phyloP scores from a whole-genome alignment of 305 asterid genomes.

The Fraxinus platypoda region DNA sequence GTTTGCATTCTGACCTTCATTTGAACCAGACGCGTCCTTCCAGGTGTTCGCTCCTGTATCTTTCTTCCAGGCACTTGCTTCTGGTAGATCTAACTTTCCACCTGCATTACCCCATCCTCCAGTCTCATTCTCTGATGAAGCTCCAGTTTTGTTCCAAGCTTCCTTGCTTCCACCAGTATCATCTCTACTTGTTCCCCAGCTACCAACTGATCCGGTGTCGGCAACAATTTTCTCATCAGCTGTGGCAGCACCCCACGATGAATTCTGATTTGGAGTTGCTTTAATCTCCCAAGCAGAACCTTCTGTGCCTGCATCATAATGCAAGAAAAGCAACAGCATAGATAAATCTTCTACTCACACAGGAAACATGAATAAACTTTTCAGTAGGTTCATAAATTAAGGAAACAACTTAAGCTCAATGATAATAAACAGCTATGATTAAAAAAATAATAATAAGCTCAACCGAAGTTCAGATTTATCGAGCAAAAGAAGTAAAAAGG shows the following conservation, averaged over 20 bases:
- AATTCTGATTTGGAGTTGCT: conserved; percentile 40
- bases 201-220: conserved; percentile 36
- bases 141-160: conserved; percentile 55
- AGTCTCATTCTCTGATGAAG: conserved; percentile 38
- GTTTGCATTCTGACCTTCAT: conserved; percentile 29
- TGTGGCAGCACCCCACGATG: conserved; percentile 74
- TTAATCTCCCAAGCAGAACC: conserved; percentile 62
- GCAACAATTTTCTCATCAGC: conserved; percentile 33
- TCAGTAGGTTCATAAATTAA: neutral
- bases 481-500: conserved; percentile 13
- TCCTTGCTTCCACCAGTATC: conserved; percentile 46
- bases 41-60: conserved; percentile 21
- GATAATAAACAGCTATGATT: neutral
- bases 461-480: neutral
- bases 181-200: conserved; percentile 52
- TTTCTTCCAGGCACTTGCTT: conserved; percentile 39
- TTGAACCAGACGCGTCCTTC: conserved; percentile 12
- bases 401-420: neutral
- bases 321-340: conserved; percentile 6
- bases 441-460: neutral
- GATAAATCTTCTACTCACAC: neutral
- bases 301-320: conserved; percentile 33
- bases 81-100: conserved; percentile 40
- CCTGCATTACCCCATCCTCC: conserved; percentile 33
- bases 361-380: conserved; percentile 11